Evolutionary conservation across 805 yeast genomes (phyloP).

Genomic region (Pichia scutulata): DNA sequence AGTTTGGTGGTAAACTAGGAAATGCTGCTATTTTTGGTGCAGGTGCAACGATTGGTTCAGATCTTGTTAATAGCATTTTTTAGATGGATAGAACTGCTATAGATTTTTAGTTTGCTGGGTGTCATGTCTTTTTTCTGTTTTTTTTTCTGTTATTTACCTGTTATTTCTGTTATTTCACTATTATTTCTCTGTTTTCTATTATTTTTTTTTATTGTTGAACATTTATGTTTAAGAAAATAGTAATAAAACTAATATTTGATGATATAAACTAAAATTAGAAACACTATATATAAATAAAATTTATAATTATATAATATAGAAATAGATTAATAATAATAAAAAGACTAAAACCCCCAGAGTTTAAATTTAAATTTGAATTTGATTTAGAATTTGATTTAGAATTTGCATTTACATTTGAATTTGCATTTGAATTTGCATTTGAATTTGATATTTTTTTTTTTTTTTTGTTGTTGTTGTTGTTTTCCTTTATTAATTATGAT

Average conservation of each 20-base stretch:
- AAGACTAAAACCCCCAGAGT: background rate
- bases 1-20: slow-evolving; percentile 80
- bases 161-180: too few species aligned
- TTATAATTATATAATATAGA: background rate
- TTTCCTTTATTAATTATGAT: too few species aligned
- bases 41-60: slow-evolving; percentile 91
- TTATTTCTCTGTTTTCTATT: too few species aligned
- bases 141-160: background rate
- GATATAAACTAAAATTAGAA: background rate
- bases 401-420: background rate
- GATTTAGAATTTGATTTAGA: background rate
- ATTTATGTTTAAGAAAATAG: too few species aligned
- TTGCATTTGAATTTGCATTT: background rate
- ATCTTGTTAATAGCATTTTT: slow-evolving; percentile 52
- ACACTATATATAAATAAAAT: background rate
- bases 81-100: background rate
- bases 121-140: background rate
- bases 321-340: background rate
- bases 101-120: too few species aligned
- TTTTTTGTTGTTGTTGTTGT: too few species aligned
- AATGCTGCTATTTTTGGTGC: slow-evolving; percentile 97
- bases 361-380: background rate
- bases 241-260: background rate
- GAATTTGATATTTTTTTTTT: background rate
- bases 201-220: too few species aligned